phyloP scores from a whole-genome alignment of 495 filamentous ascomycete species.

The Hyphodiscus hymeniophilus region DNA sequence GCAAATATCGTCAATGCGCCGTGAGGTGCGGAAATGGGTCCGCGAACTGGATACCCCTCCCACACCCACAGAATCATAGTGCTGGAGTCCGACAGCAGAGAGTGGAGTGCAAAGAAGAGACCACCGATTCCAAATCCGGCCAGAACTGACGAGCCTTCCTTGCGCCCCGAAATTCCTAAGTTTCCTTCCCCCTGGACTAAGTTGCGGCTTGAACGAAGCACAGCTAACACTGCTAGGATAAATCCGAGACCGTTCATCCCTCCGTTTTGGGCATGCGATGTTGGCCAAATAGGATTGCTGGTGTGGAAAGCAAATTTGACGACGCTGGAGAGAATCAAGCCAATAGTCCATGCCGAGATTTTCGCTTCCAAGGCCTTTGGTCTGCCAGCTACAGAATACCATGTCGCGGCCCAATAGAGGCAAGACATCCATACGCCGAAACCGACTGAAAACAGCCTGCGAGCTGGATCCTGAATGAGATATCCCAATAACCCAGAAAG shows the following conservation, averaged over 20 bases:
- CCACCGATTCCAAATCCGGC: conserved; percentile 74
- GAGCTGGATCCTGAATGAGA: conserved; percentile 60
- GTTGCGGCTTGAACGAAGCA: conserved; percentile 58
- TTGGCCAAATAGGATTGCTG: conserved; percentile 98
- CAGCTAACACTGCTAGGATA: conserved; percentile 64
- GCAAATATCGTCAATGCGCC: conserved; percentile 74
- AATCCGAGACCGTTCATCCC: conserved; percentile 87
- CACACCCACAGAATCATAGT: conserved; percentile 99
- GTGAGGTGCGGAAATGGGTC: conserved; percentile 82
- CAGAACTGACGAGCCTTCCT: conserved; percentile 60
- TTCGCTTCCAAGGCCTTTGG: conserved; percentile 68
- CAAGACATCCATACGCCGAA: conserved; percentile 73
- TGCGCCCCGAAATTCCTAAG: conserved; percentile 22
- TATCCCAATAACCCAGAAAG: conserved; percentile 76
- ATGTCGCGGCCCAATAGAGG: conserved; percentile 72
- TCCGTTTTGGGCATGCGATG: conserved; percentile 80
- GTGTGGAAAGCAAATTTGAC: conserved; percentile 92
- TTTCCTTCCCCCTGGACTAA: conserved; percentile 44
- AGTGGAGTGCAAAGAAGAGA: conserved; percentile 85
- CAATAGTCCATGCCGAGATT: conserved; percentile 71
- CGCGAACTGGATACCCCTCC: conserved; percentile 90
- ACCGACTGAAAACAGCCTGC: conserved; percentile 70
- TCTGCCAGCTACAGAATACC: conserved; percentile 71
- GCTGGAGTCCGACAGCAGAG: conserved; percentile 90
- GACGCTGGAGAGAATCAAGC: conserved; percentile 74